These are phyloP conservation scores for Candida sanyaensis DNA, from an alignment of 1,139 yeast species.

Conservation along the genomic window DNA sequence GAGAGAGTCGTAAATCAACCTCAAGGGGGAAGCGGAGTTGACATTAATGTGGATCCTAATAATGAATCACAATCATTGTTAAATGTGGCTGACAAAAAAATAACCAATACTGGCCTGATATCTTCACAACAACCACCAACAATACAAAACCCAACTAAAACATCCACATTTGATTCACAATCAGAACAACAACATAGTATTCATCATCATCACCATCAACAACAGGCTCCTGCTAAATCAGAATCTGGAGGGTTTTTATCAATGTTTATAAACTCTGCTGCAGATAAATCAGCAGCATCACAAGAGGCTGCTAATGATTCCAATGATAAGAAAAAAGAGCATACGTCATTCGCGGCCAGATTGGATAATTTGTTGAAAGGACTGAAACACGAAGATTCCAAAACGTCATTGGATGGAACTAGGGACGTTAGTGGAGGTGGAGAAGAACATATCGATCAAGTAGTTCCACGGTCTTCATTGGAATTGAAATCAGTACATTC, in stretches of 20 bases:
- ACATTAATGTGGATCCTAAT: background rate
- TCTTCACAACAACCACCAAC: background rate
- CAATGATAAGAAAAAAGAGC: constrained; percentile 17
- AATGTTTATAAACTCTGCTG: constrained; percentile 30
- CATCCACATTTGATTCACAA: background rate
- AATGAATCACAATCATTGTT: background rate
- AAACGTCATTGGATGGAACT: constrained; percentile 3
- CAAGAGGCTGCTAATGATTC: constrained; percentile 5
- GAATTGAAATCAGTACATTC: constrained; percentile 10
- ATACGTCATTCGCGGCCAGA: constrained; percentile 17
- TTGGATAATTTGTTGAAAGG: constrained; percentile 22
- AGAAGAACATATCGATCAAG: constrained; percentile 2
- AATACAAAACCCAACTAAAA: background rate
- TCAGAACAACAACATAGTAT: background rate
- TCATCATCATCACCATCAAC: background rate
- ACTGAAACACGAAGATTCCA: constrained; percentile 15
- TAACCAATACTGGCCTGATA: background rate
- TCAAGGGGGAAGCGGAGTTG: background rate
- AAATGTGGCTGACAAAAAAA: background rate
- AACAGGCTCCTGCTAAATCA: constrained; percentile 7
- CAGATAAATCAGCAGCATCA: constrained; percentile 18
- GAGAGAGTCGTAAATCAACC: background rate
- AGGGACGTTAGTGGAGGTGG: constrained; percentile 3
- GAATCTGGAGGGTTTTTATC: constrained; percentile 27
- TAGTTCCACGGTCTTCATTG: background rate